Conservation (phyloP, 192 early-diverging fungal genomes). For the Coemansia guatemalensis region DNA sequence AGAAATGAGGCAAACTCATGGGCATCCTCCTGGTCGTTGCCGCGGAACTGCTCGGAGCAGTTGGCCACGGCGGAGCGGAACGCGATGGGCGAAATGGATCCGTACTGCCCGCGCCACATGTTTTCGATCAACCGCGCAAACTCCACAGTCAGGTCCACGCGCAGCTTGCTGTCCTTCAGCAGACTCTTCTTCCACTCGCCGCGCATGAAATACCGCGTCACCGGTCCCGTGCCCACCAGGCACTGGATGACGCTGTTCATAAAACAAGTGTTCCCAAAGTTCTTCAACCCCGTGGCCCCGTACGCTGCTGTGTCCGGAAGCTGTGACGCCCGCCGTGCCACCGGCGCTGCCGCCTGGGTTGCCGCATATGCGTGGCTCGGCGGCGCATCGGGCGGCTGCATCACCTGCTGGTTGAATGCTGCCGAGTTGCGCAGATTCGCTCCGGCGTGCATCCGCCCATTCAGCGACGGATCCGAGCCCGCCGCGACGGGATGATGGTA, state of each 20-base stretch:
- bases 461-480: constrained; percentile 52
- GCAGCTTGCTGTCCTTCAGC: constrained; percentile 59
- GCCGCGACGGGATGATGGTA: too few relatives aligned
- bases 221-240: constrained; percentile 66
- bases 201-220: constrained; percentile 71
- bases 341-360: neutral
- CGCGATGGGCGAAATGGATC: constrained; percentile 71
- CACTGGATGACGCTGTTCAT: constrained; percentile 87
- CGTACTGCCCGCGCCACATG: constrained; percentile 82
- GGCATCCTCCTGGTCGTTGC: constrained; percentile 93
- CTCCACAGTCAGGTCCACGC: constrained; percentile 65
- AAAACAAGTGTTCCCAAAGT: constrained; percentile 84
- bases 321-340: constrained; percentile 15
- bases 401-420: constrained; percentile 14
- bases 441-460: constrained; percentile 44
- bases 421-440: constrained; percentile 38
- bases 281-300: constrained; percentile 72
- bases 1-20: constrained; percentile 94
- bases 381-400: constrained; percentile 4
- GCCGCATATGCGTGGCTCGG: constrained; percentile 14
- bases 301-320: constrained; percentile 51
- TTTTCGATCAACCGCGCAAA: constrained; percentile 76
- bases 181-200: constrained; percentile 53
- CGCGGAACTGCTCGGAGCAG: constrained; percentile 80
- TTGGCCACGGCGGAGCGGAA: constrained; percentile 79